phyloP scores from a whole-genome alignment of 2,329 filamentous ascomycete species.

The Trichoderma atroviride region DNA sequence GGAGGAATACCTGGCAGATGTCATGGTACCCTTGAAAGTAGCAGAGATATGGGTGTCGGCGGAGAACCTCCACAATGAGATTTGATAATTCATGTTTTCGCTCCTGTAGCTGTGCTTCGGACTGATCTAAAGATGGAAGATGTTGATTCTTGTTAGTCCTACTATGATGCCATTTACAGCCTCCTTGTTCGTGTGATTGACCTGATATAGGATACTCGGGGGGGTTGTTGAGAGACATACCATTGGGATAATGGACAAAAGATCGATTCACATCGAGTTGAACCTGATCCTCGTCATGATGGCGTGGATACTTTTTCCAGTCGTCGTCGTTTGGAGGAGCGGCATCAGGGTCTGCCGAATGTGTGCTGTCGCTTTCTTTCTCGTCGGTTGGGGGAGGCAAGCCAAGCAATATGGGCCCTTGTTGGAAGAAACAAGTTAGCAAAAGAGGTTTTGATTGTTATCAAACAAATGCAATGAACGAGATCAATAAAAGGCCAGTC shows the following conservation, averaged over 20 bases:
- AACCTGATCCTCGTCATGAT: conserved; percentile 89
- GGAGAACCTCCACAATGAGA: conserved; percentile 79
- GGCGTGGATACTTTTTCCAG: conserved; percentile 70
- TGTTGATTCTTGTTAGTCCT: neutral
- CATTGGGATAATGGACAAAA: conserved; percentile 93
- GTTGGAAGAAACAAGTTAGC: conserved; percentile 18
- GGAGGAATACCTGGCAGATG: conserved; percentile 91
- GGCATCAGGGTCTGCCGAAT: conserved; percentile 12
- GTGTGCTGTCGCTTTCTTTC: neutral
- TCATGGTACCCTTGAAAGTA: conserved; percentile 99
- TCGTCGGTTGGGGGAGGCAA: conserved; percentile 25
- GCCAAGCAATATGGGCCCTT: conserved; percentile 67
- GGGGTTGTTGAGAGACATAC: conserved; percentile 48
- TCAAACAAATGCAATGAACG: neutral
- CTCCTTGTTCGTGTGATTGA: neutral
- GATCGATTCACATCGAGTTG: conserved; percentile 89
- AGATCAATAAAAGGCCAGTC: neutral
- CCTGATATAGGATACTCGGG: neutral
- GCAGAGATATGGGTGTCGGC: conserved; percentile 78
- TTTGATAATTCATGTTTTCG: conserved; percentile 77
- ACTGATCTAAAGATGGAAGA: conserved; percentile 56
- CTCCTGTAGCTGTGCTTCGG: conserved; percentile 66
- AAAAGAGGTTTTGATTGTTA: neutral
- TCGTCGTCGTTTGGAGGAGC: conserved; percentile 34
- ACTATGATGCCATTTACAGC: neutral